phyloP scores from a whole-genome alignment of 345 rosid genomes.

The Citrus hindsii region DNA sequence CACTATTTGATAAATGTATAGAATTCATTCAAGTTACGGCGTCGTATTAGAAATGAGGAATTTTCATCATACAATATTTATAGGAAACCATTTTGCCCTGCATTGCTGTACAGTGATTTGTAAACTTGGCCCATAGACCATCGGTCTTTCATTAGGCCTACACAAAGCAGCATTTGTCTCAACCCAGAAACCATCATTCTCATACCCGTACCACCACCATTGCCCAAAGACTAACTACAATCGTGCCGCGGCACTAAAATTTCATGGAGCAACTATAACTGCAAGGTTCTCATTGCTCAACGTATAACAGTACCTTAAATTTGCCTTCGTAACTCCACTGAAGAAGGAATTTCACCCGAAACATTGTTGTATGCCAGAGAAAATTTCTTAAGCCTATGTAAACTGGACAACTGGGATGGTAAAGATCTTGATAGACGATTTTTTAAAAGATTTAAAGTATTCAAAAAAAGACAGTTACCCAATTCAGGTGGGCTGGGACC shows the following conservation, averaged over 20 bases:
- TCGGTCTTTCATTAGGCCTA: slow-evolving; percentile 61
- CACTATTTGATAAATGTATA: slow-evolving; percentile 8
- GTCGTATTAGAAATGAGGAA: slow-evolving; percentile 30
- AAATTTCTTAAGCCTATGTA: slow-evolving; percentile 46
- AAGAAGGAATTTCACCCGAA: slow-evolving; percentile 61
- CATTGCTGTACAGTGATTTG: slow-evolving; percentile 31
- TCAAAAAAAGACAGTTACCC: slow-evolving; percentile 54
- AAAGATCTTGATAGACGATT: slow-evolving; percentile 62
- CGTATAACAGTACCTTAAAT: slow-evolving; percentile 61
- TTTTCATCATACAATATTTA: slow-evolving; percentile 46
- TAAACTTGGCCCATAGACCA: slow-evolving; percentile 70
- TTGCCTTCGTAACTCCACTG: slow-evolving; percentile 25
- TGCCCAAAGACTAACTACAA: slow-evolving; percentile 64
- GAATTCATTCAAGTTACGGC: slow-evolving; percentile 11
- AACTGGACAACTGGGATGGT: slow-evolving; percentile 42
- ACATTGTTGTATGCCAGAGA: slow-evolving; percentile 63
- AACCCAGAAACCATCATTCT: slow-evolving; percentile 44
- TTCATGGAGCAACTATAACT: slow-evolving; percentile 75
- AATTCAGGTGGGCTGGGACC: slow-evolving; percentile 70
- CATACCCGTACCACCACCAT: slow-evolving; percentile 74
- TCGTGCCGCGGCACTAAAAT: slow-evolving; percentile 74
- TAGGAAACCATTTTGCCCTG: slow-evolving; percentile 22
- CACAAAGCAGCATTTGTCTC: slow-evolving; percentile 47
- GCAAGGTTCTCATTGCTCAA: slow-evolving; percentile 70
- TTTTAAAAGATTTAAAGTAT: slow-evolving; percentile 45